These are phyloP conservation scores for Agroathelia rolfsii DNA, from an alignment of 1,284 basidiomycete species.

Conservation along the genomic window DNA sequence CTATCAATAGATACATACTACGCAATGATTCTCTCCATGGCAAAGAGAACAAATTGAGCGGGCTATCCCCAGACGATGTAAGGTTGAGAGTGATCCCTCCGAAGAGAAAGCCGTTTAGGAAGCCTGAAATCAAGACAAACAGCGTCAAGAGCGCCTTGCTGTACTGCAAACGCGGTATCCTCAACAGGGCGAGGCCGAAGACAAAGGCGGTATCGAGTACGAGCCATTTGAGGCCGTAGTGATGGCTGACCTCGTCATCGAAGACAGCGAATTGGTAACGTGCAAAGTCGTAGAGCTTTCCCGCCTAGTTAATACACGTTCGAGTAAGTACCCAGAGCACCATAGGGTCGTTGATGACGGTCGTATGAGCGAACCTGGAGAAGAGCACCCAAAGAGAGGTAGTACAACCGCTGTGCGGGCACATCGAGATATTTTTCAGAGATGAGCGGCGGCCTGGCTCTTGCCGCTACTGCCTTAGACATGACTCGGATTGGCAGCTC, in stretches of 20 bases:
- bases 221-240: conserved; percentile 59
- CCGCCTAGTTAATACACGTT: conserved; percentile 31
- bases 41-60: no score
- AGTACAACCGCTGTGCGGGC: conserved; percentile 49
- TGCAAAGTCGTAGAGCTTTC: conserved; percentile 56
- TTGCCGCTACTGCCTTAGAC: no score
- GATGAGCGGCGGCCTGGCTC: conserved; percentile 35
- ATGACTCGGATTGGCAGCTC: no score
- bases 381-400: conserved; percentile 42
- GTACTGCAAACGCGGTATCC: conserved; percentile 73
- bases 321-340: conserved; percentile 1
- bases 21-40: no score
- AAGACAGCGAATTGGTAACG: conserved; percentile 36
- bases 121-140: conserved; percentile 47
- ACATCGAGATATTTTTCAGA: conserved; percentile 44
- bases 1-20: no score
- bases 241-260: conserved; percentile 28
- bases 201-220: conserved; percentile 57
- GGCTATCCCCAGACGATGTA: conserved; percentile 16
- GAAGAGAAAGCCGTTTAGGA: conserved; percentile 62
- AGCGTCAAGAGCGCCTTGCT: conserved; percentile 48
- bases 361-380: conserved; percentile 32
- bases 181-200: conserved; percentile 48
- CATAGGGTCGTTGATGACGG: neutral
- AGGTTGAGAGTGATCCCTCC: conserved; percentile 50